Conservation (phyloP, 164 flowering plant genomes). For the Liriodendron chinense region DNA sequence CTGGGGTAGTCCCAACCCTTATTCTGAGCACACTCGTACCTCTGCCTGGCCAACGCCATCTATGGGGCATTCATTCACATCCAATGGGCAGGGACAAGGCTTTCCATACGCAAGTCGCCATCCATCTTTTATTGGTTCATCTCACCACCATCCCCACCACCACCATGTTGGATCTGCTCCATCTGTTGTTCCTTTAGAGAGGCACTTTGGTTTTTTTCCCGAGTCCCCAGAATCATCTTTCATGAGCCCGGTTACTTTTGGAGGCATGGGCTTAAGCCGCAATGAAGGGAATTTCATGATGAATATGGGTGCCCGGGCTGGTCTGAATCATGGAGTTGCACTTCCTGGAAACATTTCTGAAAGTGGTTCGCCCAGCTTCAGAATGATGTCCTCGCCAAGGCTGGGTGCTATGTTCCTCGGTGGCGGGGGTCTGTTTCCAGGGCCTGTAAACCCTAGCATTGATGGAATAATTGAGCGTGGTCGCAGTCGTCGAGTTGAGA, state of each 20-base stretch:
- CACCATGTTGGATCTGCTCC: slow-evolving; percentile 98
- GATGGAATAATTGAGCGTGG: slow-evolving; percentile 70
- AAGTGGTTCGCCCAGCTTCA: slow-evolving; percentile 58
- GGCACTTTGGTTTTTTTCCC: slow-evolving; percentile 63
- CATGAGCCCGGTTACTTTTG: slow-evolving; percentile 43
- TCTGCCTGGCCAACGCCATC: slow-evolving; percentile 56
- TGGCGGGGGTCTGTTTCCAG: slow-evolving; percentile 49
- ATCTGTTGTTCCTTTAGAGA: slow-evolving; percentile 64
- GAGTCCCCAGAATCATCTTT: slow-evolving; percentile 69
- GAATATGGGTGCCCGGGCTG: slow-evolving; percentile 49
- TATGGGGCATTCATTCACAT: slow-evolving; percentile 40
- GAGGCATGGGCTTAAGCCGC: slow-evolving; percentile 48
- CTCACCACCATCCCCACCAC: slow-evolving; percentile 32
- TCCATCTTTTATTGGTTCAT: slow-evolving; percentile 42
- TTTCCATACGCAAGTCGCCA: slow-evolving; percentile 45
- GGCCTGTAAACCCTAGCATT: slow-evolving; percentile 29
- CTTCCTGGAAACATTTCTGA: slow-evolving; percentile 56
- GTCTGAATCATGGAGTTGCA: slow-evolving; percentile 44
- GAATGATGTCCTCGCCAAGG: slow-evolving; percentile 68
- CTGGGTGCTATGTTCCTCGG: slow-evolving; percentile 53
- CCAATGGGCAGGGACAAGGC: slow-evolving; percentile 53
- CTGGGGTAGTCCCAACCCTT: slow-evolving; percentile 81
- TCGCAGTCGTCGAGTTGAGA: slow-evolving; percentile 59
- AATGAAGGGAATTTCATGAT: slow-evolving; percentile 47
- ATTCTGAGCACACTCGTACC: slow-evolving; percentile 45